These are phyloP conservation scores for Globisporangium nagaii DNA, from an alignment of 352 stramenopile genomes.

Conservation along the genomic window DNA sequence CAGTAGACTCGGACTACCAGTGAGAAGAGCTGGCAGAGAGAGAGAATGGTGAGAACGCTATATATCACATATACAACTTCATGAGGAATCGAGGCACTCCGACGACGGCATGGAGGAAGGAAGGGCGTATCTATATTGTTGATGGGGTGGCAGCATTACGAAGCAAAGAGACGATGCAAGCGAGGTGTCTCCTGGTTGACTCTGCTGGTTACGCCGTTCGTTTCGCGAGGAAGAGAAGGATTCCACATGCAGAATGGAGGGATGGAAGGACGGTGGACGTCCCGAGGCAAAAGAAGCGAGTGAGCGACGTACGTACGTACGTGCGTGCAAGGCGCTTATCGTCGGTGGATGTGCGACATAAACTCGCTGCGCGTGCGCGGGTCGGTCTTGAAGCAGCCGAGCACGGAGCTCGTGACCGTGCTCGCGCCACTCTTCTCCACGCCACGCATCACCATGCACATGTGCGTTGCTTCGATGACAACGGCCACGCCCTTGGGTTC, in stretches of 20 bases:
- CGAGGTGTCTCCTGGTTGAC: constrained; percentile 23
- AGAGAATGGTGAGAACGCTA: background rate
- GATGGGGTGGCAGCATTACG: constrained; percentile 25
- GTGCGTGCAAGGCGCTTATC: no score
- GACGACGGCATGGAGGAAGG: no score
- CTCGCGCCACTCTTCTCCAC: constrained; percentile 96
- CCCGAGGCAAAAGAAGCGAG: background rate
- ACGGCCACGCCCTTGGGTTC: constrained; percentile 96
- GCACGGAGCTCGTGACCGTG: constrained; percentile 96
- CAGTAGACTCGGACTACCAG: constrained; percentile 66
- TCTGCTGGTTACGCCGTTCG: constrained; percentile 37
- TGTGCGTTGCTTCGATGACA: constrained; percentile 98
- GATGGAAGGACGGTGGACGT: no score
- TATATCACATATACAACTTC: background rate
- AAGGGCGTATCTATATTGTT: constrained; percentile 35
- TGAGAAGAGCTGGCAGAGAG: constrained; percentile 12
- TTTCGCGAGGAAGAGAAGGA: no score
- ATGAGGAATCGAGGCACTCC: no score
- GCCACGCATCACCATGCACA: constrained; percentile 99
- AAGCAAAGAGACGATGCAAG: constrained; percentile 27
- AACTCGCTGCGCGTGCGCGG: constrained; percentile 83
- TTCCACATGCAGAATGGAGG: constrained; percentile 4
- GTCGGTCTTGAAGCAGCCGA: constrained; percentile 97
- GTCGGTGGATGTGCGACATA: constrained; percentile 83
- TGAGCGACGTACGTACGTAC: background rate